phyloP scores from a whole-genome alignment of 768 basidiomycete species.

The Leucocoprinus sp. region DNA sequence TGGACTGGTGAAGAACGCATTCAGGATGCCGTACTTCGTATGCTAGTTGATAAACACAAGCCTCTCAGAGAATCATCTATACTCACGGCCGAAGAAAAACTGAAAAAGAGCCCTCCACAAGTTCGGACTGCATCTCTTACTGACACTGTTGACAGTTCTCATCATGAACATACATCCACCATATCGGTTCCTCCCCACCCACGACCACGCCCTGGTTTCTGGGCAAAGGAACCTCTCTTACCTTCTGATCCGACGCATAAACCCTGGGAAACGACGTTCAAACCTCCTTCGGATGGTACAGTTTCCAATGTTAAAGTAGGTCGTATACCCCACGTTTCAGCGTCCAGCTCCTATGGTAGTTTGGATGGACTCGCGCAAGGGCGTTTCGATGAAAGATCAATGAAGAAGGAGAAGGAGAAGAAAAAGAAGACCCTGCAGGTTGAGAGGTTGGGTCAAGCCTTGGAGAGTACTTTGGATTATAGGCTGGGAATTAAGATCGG shows the following conservation, averaged over 20 bases:
- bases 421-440: conserved; percentile 44
- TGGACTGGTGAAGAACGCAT: conserved; percentile 75
- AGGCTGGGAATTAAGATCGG: conserved; percentile 45
- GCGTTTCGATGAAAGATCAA: conserved; percentile 15
- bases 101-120: conserved; percentile 41
- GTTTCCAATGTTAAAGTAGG: conserved; percentile 45
- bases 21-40: conserved; percentile 65
- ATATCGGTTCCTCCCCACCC: neutral
- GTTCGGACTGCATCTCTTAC: neutral
- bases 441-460: conserved; percentile 52
- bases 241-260: conserved; percentile 47
- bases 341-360: conserved; percentile 10
- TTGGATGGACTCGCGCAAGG: neutral
- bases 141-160: conserved; percentile 13
- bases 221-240: conserved; percentile 45
- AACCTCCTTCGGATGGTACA: conserved; percentile 44
- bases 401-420: conserved; percentile 39
- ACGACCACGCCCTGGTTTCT: conserved; percentile 25
- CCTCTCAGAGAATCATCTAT: conserved; percentile 60
- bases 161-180: conserved; percentile 1
- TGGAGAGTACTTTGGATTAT: conserved; percentile 73
- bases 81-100: conserved; percentile 56
- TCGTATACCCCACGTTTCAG: conserved; percentile 28
- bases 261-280: conserved; percentile 68
- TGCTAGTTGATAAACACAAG: conserved; percentile 85